Evolutionary conservation across 2,329 filamentous ascomycete genomes (phyloP).

Genomic region (Cercospora beticola): DNA sequence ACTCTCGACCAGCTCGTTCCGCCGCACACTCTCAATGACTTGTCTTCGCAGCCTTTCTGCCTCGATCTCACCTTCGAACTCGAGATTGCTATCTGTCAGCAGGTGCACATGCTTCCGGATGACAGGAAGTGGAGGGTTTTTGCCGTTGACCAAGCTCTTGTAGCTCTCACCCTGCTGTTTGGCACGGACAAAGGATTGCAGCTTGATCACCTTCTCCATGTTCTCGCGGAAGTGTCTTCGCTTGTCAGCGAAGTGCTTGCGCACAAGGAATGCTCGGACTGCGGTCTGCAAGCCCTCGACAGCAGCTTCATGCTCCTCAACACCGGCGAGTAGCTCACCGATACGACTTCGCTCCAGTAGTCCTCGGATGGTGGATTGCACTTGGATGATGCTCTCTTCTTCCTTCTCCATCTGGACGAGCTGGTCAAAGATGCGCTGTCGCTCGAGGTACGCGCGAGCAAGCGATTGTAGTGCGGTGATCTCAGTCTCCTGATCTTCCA

Average conservation of each 20-base stretch:
- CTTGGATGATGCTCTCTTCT: slow-evolving; percentile 62
- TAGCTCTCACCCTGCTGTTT: slow-evolving; percentile 97
- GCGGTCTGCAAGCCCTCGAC: slow-evolving; percentile 73
- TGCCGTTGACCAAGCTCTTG: slow-evolving; percentile 92
- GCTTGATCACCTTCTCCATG: slow-evolving; percentile 98
- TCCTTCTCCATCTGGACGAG: slow-evolving; percentile 70
- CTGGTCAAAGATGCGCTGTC: slow-evolving; percentile 61
- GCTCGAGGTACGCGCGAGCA: slow-evolving; percentile 64
- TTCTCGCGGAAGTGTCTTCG: slow-evolving; percentile 88
- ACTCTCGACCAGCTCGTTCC: slow-evolving; percentile 95
- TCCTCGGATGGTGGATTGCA: slow-evolving; percentile 76
- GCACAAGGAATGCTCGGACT: slow-evolving; percentile 70
- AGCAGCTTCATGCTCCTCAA: slow-evolving; percentile 79
- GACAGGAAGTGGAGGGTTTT: slow-evolving; percentile 93
- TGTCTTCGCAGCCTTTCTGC: slow-evolving; percentile 93
- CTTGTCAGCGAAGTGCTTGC: slow-evolving; percentile 77
- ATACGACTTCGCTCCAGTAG: slow-evolving; percentile 75
- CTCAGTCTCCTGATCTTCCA: slow-evolving; percentile 58
- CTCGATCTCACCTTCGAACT: slow-evolving; percentile 98
- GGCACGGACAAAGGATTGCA: slow-evolving; percentile 92
- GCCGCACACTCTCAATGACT: slow-evolving; percentile 93
- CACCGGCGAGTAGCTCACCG: slow-evolving; percentile 69
- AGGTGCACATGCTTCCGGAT: slow-evolving; percentile 98
- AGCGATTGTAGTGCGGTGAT: slow-evolving; percentile 66
- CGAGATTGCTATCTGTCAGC: slow-evolving; percentile 96